These are phyloP conservation scores for Chlorociboria aeruginascens DNA, from an alignment of 495 filamentous ascomycete species.

Conservation along the genomic window DNA sequence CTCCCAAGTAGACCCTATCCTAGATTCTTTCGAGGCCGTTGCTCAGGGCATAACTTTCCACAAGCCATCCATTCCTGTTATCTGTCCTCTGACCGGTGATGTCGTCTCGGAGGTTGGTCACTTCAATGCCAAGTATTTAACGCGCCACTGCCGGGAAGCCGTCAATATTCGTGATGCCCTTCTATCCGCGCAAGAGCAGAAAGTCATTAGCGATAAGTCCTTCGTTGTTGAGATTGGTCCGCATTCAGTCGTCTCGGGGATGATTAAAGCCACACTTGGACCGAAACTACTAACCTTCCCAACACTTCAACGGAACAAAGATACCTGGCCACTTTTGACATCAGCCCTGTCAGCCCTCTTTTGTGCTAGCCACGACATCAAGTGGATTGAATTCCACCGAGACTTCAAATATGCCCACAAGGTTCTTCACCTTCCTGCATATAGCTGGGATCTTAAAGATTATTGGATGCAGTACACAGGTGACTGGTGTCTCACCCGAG, in stretches of 20 bases:
- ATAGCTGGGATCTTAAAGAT: slow-evolving; percentile 67
- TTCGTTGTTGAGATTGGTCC: slow-evolving; percentile 58
- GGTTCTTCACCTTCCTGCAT: slow-evolving; percentile 57
- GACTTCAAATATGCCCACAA: slow-evolving; percentile 48
- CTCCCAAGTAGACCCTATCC: slow-evolving; percentile 62
- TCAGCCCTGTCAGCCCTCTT: slow-evolving; percentile 48
- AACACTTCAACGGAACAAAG: slow-evolving; percentile 33
- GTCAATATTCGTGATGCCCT: slow-evolving; percentile 64
- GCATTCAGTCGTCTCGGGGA: slow-evolving; percentile 51
- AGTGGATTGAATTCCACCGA: slow-evolving; percentile 68
- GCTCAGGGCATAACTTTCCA: slow-evolving; percentile 46
- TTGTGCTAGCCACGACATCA: slow-evolving; percentile 48
- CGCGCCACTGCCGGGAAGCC: slow-evolving; percentile 50
- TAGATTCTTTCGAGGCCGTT: slow-evolving; percentile 47
- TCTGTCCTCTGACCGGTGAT: slow-evolving; percentile 54
- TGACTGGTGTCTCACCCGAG: slow-evolving; percentile 56
- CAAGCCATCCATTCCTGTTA: slow-evolving; percentile 48
- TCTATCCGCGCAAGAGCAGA: slow-evolving; percentile 33
- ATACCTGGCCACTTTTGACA: slow-evolving; percentile 52
- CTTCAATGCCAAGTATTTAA: slow-evolving; percentile 50
- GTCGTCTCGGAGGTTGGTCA: slow-evolving; percentile 41
- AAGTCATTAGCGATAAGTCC: slow-evolving; percentile 38
- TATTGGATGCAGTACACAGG: slow-evolving; percentile 74
- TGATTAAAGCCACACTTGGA: slow-evolving; percentile 56
- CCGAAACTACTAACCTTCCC: slow-evolving; percentile 41